Evolutionary conservation across 2,329 filamentous ascomycete species (phyloP), one percentile per base, ranked within the genome.

Genomic region (Colletotrichum aenigma): DNA sequence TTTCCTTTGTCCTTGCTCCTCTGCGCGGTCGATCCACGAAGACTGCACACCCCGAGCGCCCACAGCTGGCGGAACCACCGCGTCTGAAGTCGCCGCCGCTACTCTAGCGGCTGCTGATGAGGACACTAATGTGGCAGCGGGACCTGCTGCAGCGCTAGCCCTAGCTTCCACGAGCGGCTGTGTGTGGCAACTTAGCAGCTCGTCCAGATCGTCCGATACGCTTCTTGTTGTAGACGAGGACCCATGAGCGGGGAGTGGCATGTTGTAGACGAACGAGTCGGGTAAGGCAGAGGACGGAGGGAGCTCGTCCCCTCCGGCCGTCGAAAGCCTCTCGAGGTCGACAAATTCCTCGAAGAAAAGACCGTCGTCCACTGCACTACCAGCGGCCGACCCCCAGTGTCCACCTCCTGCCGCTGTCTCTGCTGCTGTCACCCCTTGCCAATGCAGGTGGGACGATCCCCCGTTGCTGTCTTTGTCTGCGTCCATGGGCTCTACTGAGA

Each of bases 291-390:
- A 28, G 26, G 55, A 34, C 34, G 26, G 30, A 67, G 55, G 69
- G 24, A 75, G 62, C 66, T 76, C 77, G 69, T 78, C 69, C 30
- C 48, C 77, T 48, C 66, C 61, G 62, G 66, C 56, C 30, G 65
- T 68, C 58, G 74, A 76, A 66, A 74, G 71, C 48, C 75, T 71
- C 16, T 83, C 77, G 13, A 84, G 76, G 6, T 77, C 71, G 67
- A 82, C 66, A 1, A 86, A 80, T 12, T 84, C 75, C 24, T 80
- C 74, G 26, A 81, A 77, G 21, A 80, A 72, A 62, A 86, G 75
- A 38, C 70, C 72, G 60, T 75, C 76, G 69, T 67, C 66, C 26
- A 62, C 72, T 36, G 30, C 43, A 43, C 64, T n/a, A 21, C 38
- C 67, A 55, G 58, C 66, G 52, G 68, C 65, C 69, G 64, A 52